A percentile compares a stretch with the other conserved stretches of the same genome.
phyloP scores from a whole-genome alignment of 495 filamentous ascomycete species.

The Annulohypoxylon nitens region DNA sequence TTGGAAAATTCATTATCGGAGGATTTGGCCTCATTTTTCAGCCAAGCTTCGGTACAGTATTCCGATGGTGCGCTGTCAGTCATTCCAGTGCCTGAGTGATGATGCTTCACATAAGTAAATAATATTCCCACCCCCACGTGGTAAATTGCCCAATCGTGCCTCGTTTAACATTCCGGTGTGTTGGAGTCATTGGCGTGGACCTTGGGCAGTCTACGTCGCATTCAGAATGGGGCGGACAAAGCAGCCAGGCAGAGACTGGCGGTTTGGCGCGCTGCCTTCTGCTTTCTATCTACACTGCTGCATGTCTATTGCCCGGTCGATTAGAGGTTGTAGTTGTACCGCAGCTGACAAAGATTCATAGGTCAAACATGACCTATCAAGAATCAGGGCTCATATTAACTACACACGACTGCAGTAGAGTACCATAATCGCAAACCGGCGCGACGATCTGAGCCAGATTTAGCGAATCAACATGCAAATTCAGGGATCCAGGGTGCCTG shows the following conservation, averaged over 20 bases:
- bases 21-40: background rate
- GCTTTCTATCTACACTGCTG: background rate
- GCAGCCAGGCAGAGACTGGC: constrained; percentile 32
- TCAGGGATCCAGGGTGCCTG: constrained; percentile 27
- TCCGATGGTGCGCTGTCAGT: constrained; percentile 18
- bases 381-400: constrained; percentile 26
- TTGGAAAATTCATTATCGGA: constrained; percentile 2
- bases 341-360: constrained; percentile 32
- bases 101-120: constrained; percentile 30
- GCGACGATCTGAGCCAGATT: constrained; percentile 35
- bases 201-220: constrained; percentile 29
- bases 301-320: constrained; percentile 17
- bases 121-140: constrained; percentile 34
- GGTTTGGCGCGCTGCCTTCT: constrained; percentile 16
- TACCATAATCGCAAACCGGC: constrained; percentile 26
- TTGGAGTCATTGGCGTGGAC: constrained; percentile 30
- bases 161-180: constrained; percentile 20
- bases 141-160: constrained; percentile 28
- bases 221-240: constrained; percentile 33
- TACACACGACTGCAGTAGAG: constrained; percentile 25
- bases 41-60: background rate
- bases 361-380: constrained; percentile 23
- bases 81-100: background rate
- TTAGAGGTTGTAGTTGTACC: constrained; percentile 19
- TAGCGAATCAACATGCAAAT: constrained; percentile 41